Base-by-base conservation (phyloP, 768 basidiomycete genomes). In the Lentinula lateritia region DNA sequence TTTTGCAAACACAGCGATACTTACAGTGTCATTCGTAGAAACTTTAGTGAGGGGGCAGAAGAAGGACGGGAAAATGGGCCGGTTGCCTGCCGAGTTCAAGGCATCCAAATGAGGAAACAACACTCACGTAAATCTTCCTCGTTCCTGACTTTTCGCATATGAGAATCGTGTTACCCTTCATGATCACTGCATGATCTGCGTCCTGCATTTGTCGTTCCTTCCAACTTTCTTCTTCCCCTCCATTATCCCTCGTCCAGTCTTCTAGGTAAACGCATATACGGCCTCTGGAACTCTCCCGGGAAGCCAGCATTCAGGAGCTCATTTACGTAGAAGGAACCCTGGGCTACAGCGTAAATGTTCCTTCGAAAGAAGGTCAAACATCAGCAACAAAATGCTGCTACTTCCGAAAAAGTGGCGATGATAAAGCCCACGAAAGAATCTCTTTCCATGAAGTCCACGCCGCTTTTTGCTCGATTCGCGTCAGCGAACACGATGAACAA, bases 381-480 rank as follows among this genome's bases (percentile, higher is more conserved):
- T n/a, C 34, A 54, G 36, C 35, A 54, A 20, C 35, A 35, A 16
- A 39, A 39, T 54, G 35, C 15, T 54, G 18, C 53, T 20, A 18
- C 53, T 38, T 39, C 53, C 10, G 35, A 38, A 38, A 20, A 35
- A 38, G n/a, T 36, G n/a, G 15, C 50, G 28, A 36, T 7, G 50
- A 15, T 36, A 35, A 54, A 39, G 53, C 35, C 36, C 8, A 41
- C 35, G 10, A 18, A 38, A 4, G 36, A 54, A 12, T 13, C 36
- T 8, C n/a, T n/a, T 45, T 20, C 15, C 8, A 7, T 18, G 18
- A 48, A 18, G 38, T 39, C 43, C 4, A 39, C 58, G 5, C 58
- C 58, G n/a, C 36, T 60, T 45, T 60, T 50, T 50, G 43, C 58
- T 20, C 15, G 58, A 60, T 60, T 60, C 35, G 18, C 58, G 28